Conservation (phyloP, 345 rosid species). For the Citrus glauca region DNA sequence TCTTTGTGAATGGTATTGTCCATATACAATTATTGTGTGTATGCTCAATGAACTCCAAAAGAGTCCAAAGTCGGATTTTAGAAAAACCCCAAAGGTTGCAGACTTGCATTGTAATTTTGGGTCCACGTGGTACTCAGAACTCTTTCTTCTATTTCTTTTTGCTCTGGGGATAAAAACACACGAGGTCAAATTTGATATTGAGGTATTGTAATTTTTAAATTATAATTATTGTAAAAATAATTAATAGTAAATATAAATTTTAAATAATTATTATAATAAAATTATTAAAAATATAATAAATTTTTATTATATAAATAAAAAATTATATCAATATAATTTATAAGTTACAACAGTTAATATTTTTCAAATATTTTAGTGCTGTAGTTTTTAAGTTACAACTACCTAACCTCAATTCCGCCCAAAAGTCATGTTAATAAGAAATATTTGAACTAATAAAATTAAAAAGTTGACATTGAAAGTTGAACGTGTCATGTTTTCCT, state of each 20-base stretch:
- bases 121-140: neutral
- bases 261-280: too few species aligned
- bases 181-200: fast-evolving
- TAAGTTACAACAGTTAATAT: fast-evolving
- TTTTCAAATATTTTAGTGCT: fast-evolving
- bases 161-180: fast-evolving
- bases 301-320: too few species aligned
- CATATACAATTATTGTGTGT: too few species aligned
- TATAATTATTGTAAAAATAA: too few species aligned
- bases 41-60: conserved; percentile 11
- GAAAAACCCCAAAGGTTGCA: neutral
- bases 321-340: too few species aligned
- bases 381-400: too few species aligned
- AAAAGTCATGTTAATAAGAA: neutral
- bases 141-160: too few species aligned
- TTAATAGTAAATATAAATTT: too few species aligned
- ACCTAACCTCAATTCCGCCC: too few species aligned
- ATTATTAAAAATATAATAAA: too few species aligned
- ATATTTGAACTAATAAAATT: neutral
- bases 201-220: fast-evolving
- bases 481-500: neutral
- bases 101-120: conserved; percentile 10
- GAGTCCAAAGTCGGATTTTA: conserved; percentile 11
- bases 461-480: neutral
- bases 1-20: too few species aligned